These are phyloP conservation scores for Ophiosphaerella herpotricha DNA, from an alignment of 2,329 filamentous ascomycete species.

Conservation along the genomic window DNA sequence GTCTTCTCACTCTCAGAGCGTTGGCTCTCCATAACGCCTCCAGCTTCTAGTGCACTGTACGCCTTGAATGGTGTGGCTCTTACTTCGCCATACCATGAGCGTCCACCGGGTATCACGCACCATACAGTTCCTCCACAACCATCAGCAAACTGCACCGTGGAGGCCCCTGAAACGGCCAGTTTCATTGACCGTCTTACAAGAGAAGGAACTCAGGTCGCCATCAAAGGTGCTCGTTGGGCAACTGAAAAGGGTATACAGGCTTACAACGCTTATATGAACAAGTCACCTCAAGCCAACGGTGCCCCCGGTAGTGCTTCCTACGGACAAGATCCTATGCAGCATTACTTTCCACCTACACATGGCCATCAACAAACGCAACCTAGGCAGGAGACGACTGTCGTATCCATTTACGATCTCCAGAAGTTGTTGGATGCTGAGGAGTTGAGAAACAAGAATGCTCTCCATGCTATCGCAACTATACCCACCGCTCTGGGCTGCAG, in stretches of 20 bases:
- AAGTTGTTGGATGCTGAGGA: slow-evolving; percentile 56
- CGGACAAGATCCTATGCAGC: slow-evolving; percentile 47
- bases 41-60: slow-evolving; percentile 71
- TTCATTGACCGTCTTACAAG: slow-evolving; percentile 77
- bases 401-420: slow-evolving; percentile 75
- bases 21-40: slow-evolving; percentile 79
- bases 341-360: slow-evolving; percentile 77
- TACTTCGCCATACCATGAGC: slow-evolving; percentile 56
- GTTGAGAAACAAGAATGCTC: slow-evolving; percentile 54
- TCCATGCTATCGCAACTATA: slow-evolving; percentile 72
- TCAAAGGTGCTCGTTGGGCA: slow-evolving; percentile 75
- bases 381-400: slow-evolving; percentile 68
- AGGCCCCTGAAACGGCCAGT: slow-evolving; percentile 72
- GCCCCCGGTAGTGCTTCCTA: slow-evolving; percentile 24
- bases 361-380: slow-evolving; percentile 61
- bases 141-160: slow-evolving; percentile 67
- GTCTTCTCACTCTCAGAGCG: slow-evolving; percentile 71
- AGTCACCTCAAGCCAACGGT: slow-evolving; percentile 28
- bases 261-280: slow-evolving; percentile 81
- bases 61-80: slow-evolving; percentile 70
- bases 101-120: slow-evolving; percentile 60
- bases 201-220: slow-evolving; percentile 77
- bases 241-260: slow-evolving; percentile 77
- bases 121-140: slow-evolving; percentile 73
- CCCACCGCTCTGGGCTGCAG: slow-evolving; percentile 75